Percentiles rank a stretch among this genome's conserved stretches.
Evolutionary conservation across 169 alveolate species (phyloP).

Genomic region (Babesia caballi): DNA sequence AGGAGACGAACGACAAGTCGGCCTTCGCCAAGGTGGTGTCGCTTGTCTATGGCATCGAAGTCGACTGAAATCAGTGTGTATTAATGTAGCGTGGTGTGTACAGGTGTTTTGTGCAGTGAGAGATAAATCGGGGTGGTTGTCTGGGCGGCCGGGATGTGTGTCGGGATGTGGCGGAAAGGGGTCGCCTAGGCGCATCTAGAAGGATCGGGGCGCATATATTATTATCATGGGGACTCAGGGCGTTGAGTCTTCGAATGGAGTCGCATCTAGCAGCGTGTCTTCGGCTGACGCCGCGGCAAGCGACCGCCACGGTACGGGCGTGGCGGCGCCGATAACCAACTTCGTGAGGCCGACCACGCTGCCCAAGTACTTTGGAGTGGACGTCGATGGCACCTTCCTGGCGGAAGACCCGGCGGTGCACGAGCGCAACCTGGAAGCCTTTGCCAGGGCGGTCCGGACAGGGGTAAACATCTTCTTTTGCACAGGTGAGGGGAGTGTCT

Average conservation of each 20-base stretch:
- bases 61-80: neutral
- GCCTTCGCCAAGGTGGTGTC: slow-evolving; percentile 44
- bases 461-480: slow-evolving; percentile 45
- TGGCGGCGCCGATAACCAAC: neutral
- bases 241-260: too few relatives aligned
- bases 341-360: neutral
- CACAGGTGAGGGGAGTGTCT: slow-evolving; percentile 29
- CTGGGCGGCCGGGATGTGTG: too few relatives aligned
- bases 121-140: too few relatives aligned
- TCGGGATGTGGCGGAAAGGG: too few relatives aligned
- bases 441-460: neutral
- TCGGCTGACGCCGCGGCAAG: too few relatives aligned
- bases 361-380: slow-evolving; percentile 46
- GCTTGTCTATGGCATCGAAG: slow-evolving; percentile 11
- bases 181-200: too few relatives aligned
- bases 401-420: neutral
- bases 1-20: slow-evolving; percentile 39
- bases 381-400: slow-evolving; percentile 60
- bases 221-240: too few relatives aligned
- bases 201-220: too few relatives aligned
- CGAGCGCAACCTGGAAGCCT: slow-evolving; percentile 45
- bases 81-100: too few relatives aligned
- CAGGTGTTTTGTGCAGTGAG: too few relatives aligned
- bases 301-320: too few relatives aligned
- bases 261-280: too few relatives aligned